These are phyloP conservation scores for Baudoinia panamericana DNA, from an alignment of 495 filamentous ascomycete genomes.

Conservation along the genomic window DNA sequence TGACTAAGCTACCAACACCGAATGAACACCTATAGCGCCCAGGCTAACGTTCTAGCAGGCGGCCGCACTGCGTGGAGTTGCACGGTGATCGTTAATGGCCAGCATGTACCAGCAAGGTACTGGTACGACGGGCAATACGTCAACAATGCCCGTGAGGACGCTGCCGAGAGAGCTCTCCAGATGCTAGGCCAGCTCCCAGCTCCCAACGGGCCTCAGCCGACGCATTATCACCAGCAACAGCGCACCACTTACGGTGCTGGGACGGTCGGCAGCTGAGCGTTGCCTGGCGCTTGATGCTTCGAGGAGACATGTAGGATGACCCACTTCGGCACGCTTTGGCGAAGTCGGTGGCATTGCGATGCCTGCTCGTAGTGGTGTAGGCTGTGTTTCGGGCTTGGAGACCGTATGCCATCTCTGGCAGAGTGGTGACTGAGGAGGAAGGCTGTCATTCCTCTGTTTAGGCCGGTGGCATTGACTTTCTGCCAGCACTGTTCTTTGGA, in stretches of 20 bases:
- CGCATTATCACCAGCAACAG: conserved; percentile 17
- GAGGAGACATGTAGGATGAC: too few species aligned
- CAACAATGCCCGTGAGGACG: conserved; percentile 83
- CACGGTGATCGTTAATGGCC: conserved; percentile 47
- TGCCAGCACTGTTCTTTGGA: too few species aligned
- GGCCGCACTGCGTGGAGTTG: conserved; percentile 87
- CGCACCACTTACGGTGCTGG: conserved; percentile 4
- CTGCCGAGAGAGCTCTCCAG: conserved; percentile 38
- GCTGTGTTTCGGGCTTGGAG: too few species aligned
- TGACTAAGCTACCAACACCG: conserved; percentile 1
- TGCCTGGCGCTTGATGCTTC: too few species aligned
- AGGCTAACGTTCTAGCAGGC: conserved; percentile 37
- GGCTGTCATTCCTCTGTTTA: too few species aligned
- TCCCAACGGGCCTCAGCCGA: conserved; percentile 3
- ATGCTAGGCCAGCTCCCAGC: conserved; percentile 13
- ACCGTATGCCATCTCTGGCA: too few species aligned
- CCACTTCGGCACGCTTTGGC: too few species aligned
- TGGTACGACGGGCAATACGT: conserved; percentile 85
- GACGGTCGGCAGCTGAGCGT: background rate
- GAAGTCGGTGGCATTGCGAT: too few species aligned
- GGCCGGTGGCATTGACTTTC: too few species aligned
- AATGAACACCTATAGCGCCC: background rate
- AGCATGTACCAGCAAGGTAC: conserved; percentile 52
- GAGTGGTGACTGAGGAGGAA: too few species aligned
- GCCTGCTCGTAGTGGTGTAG: too few species aligned